These are phyloP conservation scores for Carex scoparia DNA, from an alignment of 176 grass and related monocot genomes.

Conservation along the genomic window DNA sequence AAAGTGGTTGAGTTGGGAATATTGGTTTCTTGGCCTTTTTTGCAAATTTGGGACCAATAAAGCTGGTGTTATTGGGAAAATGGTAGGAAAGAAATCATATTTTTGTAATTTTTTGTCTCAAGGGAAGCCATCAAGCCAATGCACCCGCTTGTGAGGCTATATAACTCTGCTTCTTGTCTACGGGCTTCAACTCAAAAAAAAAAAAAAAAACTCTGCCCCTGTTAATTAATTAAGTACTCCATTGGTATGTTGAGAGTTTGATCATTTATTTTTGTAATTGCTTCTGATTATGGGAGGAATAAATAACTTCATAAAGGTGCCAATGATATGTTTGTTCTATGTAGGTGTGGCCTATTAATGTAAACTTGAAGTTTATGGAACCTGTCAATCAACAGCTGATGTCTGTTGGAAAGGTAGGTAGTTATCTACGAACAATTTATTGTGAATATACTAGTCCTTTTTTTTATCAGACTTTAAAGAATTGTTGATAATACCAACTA, in stretches of 20 bases:
- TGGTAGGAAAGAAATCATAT: not conserved
- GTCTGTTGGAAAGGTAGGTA: slow-evolving; percentile 88
- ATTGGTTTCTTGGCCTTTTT: not conserved
- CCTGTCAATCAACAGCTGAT: slow-evolving; percentile 60
- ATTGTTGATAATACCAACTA: not conserved
- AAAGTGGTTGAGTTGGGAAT: not conserved
- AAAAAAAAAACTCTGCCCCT: not conserved
- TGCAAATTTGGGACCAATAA: not conserved
- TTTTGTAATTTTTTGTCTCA: not conserved
- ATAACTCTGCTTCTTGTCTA: not conserved
- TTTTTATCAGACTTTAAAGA: not conserved
- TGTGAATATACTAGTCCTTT: not conserved
- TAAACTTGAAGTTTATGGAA: slow-evolving; percentile 79
- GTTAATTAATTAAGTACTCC: not conserved
- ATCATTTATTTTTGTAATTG: not conserved
- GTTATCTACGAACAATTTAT: not conserved
- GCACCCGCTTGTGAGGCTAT: not conserved
- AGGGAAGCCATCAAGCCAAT: not conserved
- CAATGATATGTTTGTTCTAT: slow-evolving; percentile 24
- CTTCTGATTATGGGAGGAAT: not conserved
- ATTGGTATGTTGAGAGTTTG: not conserved
- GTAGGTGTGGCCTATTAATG: slow-evolving; percentile 85
- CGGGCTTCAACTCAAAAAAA: too few species aligned
- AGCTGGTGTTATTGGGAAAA: not conserved
- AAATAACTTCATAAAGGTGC: not conserved